Percentiles rank a stretch among this genome's conserved stretches.
These are phyloP conservation scores for Pseudonitzschia multistriata DNA, from an alignment of 108 stramenopile genomes.

Conservation along the genomic window DNA sequence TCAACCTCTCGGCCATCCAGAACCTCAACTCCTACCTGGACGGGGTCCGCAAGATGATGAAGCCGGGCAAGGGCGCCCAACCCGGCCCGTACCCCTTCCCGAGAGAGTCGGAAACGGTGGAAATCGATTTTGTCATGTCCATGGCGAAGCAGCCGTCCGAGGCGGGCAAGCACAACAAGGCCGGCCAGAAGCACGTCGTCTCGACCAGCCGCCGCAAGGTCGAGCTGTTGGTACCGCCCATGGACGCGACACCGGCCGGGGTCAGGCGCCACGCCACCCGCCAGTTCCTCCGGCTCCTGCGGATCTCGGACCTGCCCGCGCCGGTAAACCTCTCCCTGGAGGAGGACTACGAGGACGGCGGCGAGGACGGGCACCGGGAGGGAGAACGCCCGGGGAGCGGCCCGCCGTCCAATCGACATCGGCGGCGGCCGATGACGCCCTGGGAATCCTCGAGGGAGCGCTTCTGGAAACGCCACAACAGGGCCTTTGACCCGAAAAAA, in stretches of 20 bases:
- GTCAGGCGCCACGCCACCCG: conserved; percentile 27
- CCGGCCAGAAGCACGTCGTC: not conserved
- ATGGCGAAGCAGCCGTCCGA: conserved; percentile 17
- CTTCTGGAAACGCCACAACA: conserved; percentile 22
- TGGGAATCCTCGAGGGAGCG: conserved; percentile 41
- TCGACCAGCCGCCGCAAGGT: conserved; percentile 43
- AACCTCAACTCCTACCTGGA: conserved; percentile 77
- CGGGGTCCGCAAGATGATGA: conserved; percentile 26
- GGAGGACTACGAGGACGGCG: conserved; percentile 25
- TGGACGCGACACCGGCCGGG: conserved; percentile 17
- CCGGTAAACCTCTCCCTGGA: conserved; percentile 9
- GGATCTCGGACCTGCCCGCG: conserved; percentile 63
- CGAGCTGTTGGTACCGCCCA: conserved; percentile 43
- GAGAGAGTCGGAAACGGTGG: conserved; percentile 16
- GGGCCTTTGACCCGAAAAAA: conserved; percentile 43
- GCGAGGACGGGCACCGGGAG: conserved; percentile 9
- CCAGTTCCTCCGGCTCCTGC: conserved; percentile 59
- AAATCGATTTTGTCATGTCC: conserved; percentile 49
- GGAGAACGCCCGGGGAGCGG: conserved; percentile 40
- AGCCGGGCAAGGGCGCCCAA: not conserved
- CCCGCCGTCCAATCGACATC: conserved; percentile 3
- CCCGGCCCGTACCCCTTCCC: conserved; percentile 24
- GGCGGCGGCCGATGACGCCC: conserved; percentile 25
- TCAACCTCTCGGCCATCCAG: conserved; percentile 76
- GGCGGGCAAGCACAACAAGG: not conserved